Percentiles rank a stretch among this genome's conserved stretches.
phyloP scores from a whole-genome alignment of 2,329 filamentous ascomycete species.

The Ophiocordyceps australis region DNA sequence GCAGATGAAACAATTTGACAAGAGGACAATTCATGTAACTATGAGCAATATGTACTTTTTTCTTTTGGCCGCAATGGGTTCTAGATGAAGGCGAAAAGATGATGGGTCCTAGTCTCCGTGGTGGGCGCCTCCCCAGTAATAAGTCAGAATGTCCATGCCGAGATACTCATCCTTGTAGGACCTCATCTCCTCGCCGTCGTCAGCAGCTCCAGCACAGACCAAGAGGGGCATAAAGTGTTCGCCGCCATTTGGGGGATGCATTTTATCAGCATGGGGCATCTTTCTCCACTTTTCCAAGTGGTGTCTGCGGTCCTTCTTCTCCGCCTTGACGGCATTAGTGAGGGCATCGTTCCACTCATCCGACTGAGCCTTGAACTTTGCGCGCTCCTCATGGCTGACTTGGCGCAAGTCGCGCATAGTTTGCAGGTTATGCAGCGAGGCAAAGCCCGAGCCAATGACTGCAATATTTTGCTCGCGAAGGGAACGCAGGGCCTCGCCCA shows the following conservation, averaged over 20 bases:
- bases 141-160: constrained; percentile 32
- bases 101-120: constrained; percentile 3
- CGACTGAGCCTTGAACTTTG: constrained; percentile 9
- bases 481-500: constrained; percentile 30
- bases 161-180: constrained; percentile 28
- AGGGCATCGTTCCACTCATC: constrained; percentile 27
- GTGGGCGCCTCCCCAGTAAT: constrained; percentile 28
- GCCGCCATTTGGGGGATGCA: constrained; percentile 33
- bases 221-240: constrained; percentile 43
- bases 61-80: not conserved
- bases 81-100: too few relatives aligned
- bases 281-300: constrained; percentile 27
- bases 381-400: constrained; percentile 5
- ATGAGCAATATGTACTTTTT: not conserved
- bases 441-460: constrained; percentile 41
- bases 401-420: constrained; percentile 20
- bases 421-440: constrained; percentile 35
- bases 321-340: constrained; percentile 17
- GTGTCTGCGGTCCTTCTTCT: constrained; percentile 13
- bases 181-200: constrained; percentile 19
- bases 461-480: constrained; percentile 36
- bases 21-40: too few relatives aligned
- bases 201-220: constrained; percentile 33
- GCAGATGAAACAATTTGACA: too few relatives aligned
- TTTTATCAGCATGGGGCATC: constrained; percentile 26